These are phyloP conservation scores for Fusarium globosum DNA, from an alignment of 2,329 filamentous ascomycete genomes.

Conservation along the genomic window DNA sequence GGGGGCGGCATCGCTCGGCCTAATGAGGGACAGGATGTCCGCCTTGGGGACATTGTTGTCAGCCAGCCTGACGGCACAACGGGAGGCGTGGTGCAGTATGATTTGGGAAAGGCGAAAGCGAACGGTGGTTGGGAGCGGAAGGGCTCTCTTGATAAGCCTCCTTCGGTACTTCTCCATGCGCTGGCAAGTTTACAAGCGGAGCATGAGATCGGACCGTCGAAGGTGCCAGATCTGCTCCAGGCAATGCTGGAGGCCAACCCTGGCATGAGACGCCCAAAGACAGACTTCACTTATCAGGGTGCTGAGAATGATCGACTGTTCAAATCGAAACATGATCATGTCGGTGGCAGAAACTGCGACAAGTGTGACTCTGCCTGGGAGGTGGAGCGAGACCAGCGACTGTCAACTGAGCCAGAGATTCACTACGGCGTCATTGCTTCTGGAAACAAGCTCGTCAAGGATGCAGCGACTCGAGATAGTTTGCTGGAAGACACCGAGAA, in stretches of 20 bases:
- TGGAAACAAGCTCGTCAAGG: no score
- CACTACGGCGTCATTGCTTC: no score
- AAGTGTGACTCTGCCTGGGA: no score
- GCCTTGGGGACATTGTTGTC: slow-evolving; percentile 8
- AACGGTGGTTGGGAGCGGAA: not conserved
- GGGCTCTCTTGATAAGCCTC: not conserved
- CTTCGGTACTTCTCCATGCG: not conserved
- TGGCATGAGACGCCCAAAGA: not conserved
- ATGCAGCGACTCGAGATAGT: no score
- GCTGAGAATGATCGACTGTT: not conserved
- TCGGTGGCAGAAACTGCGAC: not conserved
- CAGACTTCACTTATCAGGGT: not conserved
- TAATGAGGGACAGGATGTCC: slow-evolving; percentile 27
- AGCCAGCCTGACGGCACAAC: not conserved
- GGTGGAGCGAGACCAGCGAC: no score
- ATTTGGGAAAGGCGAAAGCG: not conserved
- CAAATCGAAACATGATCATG: not conserved
- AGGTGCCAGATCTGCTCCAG: not conserved
- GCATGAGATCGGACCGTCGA: not conserved
- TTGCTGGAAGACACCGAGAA: no score
- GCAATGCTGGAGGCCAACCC: not conserved
- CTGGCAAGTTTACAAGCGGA: not conserved
- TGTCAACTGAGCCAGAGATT: no score
- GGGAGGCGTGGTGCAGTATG: not conserved
- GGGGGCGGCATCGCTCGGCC: slow-evolving; percentile 53